phyloP scores from a whole-genome alignment of 2,329 filamentous ascomycete species.

The Colletotrichum sp. region DNA sequence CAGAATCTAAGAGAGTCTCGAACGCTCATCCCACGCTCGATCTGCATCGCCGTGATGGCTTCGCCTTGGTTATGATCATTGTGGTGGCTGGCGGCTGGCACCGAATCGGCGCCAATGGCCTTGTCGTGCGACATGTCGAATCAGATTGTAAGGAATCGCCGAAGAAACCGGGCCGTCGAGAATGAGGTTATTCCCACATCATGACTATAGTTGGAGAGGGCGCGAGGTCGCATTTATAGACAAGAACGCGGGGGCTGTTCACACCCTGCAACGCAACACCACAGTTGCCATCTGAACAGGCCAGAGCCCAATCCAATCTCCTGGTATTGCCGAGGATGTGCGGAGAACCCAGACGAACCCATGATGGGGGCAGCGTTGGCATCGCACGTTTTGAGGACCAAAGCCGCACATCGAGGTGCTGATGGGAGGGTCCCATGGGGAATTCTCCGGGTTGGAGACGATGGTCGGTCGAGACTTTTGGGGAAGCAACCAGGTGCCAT shows the following conservation, averaged over 20 bases:
- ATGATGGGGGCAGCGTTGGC: neutral
- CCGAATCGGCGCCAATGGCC: constrained; percentile 5
- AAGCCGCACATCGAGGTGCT: neutral
- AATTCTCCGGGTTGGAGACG: neutral
- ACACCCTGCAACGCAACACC: neutral
- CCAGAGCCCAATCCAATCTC: neutral
- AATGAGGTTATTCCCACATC: constrained; percentile 13
- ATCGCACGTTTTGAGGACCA: constrained; percentile 5
- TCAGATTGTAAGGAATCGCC: neutral
- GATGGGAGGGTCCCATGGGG: constrained; percentile 14
- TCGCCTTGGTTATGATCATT: constrained; percentile 4
- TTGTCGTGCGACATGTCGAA: constrained; percentile 15
- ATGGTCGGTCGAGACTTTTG: constrained; percentile 19
- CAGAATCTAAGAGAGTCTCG: constrained; percentile 25
- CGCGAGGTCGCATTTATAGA: constrained; percentile 12
- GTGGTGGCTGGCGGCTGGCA: constrained; percentile 10
- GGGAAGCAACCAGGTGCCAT: constrained; percentile 3
- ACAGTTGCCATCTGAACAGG: neutral
- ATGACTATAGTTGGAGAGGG: neutral
- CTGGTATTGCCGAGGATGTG: constrained; percentile 13
- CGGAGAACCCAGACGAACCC: constrained; percentile 1
- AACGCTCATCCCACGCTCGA: constrained; percentile 25
- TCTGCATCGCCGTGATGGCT: constrained; percentile 20
- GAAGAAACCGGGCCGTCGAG: neutral
- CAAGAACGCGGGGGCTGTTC: neutral